A percentile compares a stretch with the other conserved stretches of the same genome.
phyloP scores from a whole-genome alignment of 2,329 filamentous ascomycete genomes.

The Colletotrichum filicis region DNA sequence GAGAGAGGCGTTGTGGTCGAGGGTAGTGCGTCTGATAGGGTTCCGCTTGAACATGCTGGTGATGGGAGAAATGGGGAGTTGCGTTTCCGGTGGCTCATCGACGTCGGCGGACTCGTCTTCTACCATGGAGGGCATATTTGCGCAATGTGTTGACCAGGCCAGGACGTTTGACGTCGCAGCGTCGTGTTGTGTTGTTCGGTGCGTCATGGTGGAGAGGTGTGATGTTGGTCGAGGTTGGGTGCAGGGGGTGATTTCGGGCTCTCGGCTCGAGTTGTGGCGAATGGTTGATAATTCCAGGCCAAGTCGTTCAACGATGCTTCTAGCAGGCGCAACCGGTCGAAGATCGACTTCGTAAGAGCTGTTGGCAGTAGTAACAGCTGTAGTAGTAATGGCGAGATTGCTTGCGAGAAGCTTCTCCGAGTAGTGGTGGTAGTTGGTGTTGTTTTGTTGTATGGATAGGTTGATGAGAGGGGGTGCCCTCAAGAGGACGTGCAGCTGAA shows the following conservation, averaged over 20 bases:
- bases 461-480: conserved; percentile 24
- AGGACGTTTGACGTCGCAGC: conserved; percentile 54
- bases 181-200: conserved; percentile 49
- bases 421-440: not conserved
- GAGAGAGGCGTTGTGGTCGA: conserved; percentile 78
- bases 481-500: conserved; percentile 24
- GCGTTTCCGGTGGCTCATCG: conserved; percentile 86
- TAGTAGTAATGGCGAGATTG: not conserved
- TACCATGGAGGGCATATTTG: conserved; percentile 53
- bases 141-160: conserved; percentile 56
- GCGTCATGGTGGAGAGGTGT: conserved; percentile 45
- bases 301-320: conserved; percentile 35
- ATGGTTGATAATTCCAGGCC: conserved; percentile 17
- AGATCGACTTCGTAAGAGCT: conserved; percentile 22
- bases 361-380: not conserved
- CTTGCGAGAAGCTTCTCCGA: conserved; percentile 9
- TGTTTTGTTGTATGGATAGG: conserved; percentile 8
- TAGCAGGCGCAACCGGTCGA: conserved; percentile 28
- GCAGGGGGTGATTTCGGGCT: conserved; percentile 10
- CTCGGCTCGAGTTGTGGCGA: conserved; percentile 29
- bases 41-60: conserved; percentile 59
- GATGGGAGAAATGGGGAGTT: conserved; percentile 40
- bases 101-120: conserved; percentile 78
- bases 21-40: conserved; percentile 55
- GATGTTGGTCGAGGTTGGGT: conserved; percentile 9